A percentile compares a stretch with the other conserved stretches of the same genome.
phyloP scores from a whole-genome alignment of 305 asterid species.

The Solanum hybrid region DNA sequence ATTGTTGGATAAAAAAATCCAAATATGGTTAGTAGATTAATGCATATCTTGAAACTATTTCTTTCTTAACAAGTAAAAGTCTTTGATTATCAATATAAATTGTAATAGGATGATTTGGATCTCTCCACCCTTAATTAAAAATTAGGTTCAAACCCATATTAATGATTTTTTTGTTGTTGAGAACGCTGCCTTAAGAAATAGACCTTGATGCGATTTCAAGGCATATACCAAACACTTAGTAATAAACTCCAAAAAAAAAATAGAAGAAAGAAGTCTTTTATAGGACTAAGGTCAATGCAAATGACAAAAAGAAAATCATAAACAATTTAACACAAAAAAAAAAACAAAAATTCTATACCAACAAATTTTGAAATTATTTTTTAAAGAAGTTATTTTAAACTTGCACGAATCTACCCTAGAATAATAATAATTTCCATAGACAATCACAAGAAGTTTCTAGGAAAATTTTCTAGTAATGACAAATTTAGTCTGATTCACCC shows the following conservation, averaged over 20 bases:
- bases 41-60: background rate
- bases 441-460: slow-evolving; percentile 17
- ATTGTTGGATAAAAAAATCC: background rate
- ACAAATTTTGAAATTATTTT: background rate
- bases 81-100: background rate
- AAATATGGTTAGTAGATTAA: background rate
- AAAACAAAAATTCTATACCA: background rate
- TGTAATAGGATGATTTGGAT: background rate
- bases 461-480: slow-evolving; percentile 3
- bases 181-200: background rate
- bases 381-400: background rate
- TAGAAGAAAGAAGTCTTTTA: slow-evolving; percentile 5
- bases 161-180: background rate
- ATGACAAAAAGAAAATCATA: background rate
- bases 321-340: background rate
- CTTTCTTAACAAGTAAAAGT: background rate
- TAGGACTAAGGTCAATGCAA: slow-evolving; percentile 4
- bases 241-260: too few relatives aligned
- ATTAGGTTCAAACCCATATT: background rate
- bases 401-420: slow-evolving; percentile 12
- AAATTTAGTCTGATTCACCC: background rate
- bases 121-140: background rate
- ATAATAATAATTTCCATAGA: background rate
- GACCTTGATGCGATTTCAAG: background rate
- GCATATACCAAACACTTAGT: background rate